Base-by-base conservation (phyloP, 768 basidiomycete genomes). In the Brasilioporus rufonigricans region DNA sequence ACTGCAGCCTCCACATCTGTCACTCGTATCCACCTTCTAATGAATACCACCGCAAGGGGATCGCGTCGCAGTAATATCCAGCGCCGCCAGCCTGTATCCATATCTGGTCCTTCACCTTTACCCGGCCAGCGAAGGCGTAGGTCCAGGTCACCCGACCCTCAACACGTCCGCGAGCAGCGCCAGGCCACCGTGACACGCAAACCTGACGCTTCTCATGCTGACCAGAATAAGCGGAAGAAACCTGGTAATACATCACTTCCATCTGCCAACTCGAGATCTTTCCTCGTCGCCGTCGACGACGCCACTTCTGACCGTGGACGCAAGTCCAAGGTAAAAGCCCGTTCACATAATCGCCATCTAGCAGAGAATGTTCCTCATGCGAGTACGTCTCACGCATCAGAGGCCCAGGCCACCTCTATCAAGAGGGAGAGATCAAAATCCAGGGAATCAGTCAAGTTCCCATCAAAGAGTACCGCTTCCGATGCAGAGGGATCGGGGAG, bases 341-440 rank as follows among this genome's bases (percentile, higher is more conserved):
- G 70, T 33, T 50, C 60, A 10, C 61, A 70, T 47, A 58, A 56
- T 52, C 69, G 71, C 18, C 53, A 57, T 39, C 48, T 56, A 29
- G 47, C 38, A 8, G 70, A 56, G 51, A 68, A 61, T 61, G 60
- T 29, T 11, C 21, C 58, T 23, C 58, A 55, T 39, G 38, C 54
- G 26, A 48, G 49, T 4, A 33, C 50, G 4, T 53, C 64, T 39
- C 58, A 57, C 44, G 55, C 47, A 26, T 44, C 48, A 29, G 62
- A 53, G 50, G 31, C 4, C 1, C 53, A 41, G 11, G n/a, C 13
- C 13, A 11, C 18, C 48, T 46, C 51, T 40, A 43, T 27, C 50
- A 70, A 66, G 47, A 68, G 61, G 50, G 74, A 75, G 41, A 63
- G 69, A 16, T 77, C 76, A 3, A 69, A 68, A 35, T 76, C 76